phyloP scores from a whole-genome alignment of 352 stramenopile species.

The Globisporangium orthogonon region DNA sequence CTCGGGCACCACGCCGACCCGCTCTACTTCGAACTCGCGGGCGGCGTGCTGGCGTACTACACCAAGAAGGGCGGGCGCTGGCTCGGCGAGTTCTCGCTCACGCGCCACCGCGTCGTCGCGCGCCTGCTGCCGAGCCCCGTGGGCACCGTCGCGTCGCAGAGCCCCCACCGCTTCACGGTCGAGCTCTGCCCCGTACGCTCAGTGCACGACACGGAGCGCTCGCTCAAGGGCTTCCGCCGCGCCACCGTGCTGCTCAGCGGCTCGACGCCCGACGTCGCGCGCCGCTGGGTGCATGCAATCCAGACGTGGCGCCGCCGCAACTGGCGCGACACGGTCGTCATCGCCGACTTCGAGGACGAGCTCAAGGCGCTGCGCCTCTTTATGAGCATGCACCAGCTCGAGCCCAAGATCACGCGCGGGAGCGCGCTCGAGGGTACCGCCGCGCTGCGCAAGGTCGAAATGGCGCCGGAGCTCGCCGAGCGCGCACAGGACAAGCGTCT shows the following conservation, averaged over 20 bases:
- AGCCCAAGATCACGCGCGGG: constrained; percentile 43
- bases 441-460: constrained; percentile 43
- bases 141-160: constrained; percentile 2
- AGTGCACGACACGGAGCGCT: constrained; percentile 67
- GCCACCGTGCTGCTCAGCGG: constrained; percentile 50
- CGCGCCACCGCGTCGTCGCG: constrained; percentile 55
- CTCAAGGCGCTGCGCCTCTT: constrained; percentile 51
- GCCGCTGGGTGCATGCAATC: constrained; percentile 61
- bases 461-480: constrained; percentile 24
- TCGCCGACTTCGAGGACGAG: constrained; percentile 60
- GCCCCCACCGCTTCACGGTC: constrained; percentile 63
- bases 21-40: constrained; percentile 71
- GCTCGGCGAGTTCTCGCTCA: constrained; percentile 69
- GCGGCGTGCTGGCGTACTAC: constrained; percentile 69
- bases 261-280: constrained; percentile 33
- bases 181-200: constrained; percentile 71
- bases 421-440: constrained; percentile 32
- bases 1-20: constrained; percentile 29
- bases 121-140: constrained; percentile 30
- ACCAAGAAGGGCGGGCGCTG: constrained; percentile 61
- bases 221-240: constrained; percentile 54
- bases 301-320: constrained; percentile 73
- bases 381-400: constrained; percentile 62
- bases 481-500: constrained; percentile 4
- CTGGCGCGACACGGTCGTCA: constrained; percentile 62